phyloP scores from a whole-genome alignment of 331 rosid species.

The Malus hybrid region DNA sequence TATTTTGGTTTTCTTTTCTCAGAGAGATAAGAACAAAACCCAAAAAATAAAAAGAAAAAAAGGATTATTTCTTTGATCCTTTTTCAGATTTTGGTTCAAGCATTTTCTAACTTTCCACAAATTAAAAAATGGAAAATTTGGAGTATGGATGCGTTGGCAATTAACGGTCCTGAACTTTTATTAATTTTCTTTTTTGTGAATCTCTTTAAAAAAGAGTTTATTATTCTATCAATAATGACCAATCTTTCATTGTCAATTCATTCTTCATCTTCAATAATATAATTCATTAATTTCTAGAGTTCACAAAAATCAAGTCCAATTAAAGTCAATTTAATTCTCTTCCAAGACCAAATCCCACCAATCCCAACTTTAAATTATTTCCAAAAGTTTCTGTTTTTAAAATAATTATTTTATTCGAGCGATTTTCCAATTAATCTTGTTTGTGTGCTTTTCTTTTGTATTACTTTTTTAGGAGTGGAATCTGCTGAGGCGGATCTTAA shows the following conservation, averaged over 20 bases:
- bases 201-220: slow-evolving; percentile 5
- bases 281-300: slow-evolving; percentile 1
- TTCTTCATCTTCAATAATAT: slow-evolving; percentile 11
- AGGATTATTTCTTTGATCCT: background rate
- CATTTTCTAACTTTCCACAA: background rate
- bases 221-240: slow-evolving; percentile 7
- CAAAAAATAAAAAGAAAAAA: background rate
- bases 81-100: slow-evolving; percentile 2
- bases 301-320: slow-evolving; percentile 8
- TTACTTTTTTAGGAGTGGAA: slow-evolving; percentile 51
- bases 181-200: slow-evolving; percentile 9
- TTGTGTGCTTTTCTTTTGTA: background rate
- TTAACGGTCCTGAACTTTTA: background rate
- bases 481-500: slow-evolving; percentile 77
- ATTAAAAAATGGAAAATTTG: background rate
- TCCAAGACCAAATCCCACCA: slow-evolving; percentile 13
- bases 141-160: background rate
- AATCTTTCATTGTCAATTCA: slow-evolving; percentile 16
- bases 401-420: background rate
- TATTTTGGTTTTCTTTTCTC: background rate
- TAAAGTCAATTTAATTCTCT: slow-evolving; percentile 14
- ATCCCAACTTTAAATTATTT: background rate
- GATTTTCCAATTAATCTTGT: background rate
- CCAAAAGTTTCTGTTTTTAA: background rate
- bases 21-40: background rate